phyloP scores from a whole-genome alignment of 257 asterid genomes.

The Capsicum chinense region DNA sequence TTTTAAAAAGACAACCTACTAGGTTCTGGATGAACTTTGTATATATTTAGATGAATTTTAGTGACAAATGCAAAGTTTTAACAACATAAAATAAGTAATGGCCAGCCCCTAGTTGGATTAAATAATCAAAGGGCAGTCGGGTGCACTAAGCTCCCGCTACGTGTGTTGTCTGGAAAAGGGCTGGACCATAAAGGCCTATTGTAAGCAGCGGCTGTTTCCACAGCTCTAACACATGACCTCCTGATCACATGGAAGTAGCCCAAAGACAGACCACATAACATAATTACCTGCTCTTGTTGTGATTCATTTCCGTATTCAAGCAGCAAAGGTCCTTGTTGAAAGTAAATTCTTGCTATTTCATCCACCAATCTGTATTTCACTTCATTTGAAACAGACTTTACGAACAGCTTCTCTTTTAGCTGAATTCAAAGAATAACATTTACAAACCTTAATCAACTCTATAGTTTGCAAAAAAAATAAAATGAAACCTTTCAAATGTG shows the following conservation, averaged over 20 bases:
- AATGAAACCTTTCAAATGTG: neutral
- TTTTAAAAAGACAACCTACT: neutral
- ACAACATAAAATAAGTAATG: too few species aligned
- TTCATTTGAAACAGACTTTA: slow-evolving; percentile 54
- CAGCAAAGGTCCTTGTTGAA: slow-evolving; percentile 52
- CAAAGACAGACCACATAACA: too few species aligned
- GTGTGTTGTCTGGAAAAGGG: too few species aligned
- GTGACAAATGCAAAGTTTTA: too few species aligned
- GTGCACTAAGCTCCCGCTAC: too few species aligned
- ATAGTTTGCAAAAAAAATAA: neutral
- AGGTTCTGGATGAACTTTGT: neutral
- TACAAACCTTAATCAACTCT: neutral
- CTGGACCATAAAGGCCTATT: too few species aligned
- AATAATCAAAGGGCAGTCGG: too few species aligned
- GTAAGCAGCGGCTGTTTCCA: too few species aligned
- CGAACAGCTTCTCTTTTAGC: slow-evolving; percentile 53
- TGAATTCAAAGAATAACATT: slow-evolving; percentile 33
- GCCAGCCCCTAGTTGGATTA: neutral
- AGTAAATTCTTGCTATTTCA: slow-evolving; percentile 52
- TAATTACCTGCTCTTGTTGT: slow-evolving; percentile 35
- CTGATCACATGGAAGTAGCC: too few species aligned
- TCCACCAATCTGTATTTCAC: slow-evolving; percentile 60
- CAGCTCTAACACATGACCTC: too few species aligned
- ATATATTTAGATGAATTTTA: too few species aligned
- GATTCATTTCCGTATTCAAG: slow-evolving; percentile 59